phyloP scores from a whole-genome alignment of 2,329 filamentous ascomycete species.

The Scedosporium minutisporum region DNA sequence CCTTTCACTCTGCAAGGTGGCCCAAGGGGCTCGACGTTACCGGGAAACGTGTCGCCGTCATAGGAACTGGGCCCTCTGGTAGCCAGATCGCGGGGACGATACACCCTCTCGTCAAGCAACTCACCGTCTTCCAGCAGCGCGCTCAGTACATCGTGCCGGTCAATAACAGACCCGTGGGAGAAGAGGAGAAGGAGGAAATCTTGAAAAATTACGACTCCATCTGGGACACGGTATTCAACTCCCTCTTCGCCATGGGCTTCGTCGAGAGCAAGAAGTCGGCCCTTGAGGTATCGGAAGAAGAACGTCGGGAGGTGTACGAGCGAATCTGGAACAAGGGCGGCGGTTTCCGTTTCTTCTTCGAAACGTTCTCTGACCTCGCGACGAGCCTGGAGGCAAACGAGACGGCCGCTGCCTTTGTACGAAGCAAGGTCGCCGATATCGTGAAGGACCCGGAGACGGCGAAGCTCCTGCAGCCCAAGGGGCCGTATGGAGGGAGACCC shows the following conservation, averaged over 20 bases:
- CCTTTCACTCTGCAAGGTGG: too few relatives aligned
- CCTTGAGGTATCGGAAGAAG: too few relatives aligned
- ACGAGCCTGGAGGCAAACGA: constrained; percentile 9
- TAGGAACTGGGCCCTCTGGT: neutral
- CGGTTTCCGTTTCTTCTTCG: constrained; percentile 8
- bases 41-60: neutral
- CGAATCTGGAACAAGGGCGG: constrained; percentile 4
- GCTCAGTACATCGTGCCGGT: neutral
- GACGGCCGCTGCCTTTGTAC: neutral
- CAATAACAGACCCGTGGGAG: neutral
- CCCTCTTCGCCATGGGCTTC: too few relatives aligned
- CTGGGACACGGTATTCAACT: neutral
- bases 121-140: too few relatives aligned
- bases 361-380: constrained; percentile 9
- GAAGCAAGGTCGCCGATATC: too few relatives aligned
- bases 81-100: neutral
- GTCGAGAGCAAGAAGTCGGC: too few relatives aligned
- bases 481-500: neutral
- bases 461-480: too few relatives aligned
- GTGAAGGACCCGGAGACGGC: too few relatives aligned
- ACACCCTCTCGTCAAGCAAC: neutral
- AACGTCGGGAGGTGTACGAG: neutral
- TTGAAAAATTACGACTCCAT: neutral
- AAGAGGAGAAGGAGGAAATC: neutral
- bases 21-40: neutral